Evolutionary conservation across 257 asterid genomes (phyloP), one percentile per base, ranked within the genome.

Genomic region (Fraxinus pennsylvanica): DNA sequence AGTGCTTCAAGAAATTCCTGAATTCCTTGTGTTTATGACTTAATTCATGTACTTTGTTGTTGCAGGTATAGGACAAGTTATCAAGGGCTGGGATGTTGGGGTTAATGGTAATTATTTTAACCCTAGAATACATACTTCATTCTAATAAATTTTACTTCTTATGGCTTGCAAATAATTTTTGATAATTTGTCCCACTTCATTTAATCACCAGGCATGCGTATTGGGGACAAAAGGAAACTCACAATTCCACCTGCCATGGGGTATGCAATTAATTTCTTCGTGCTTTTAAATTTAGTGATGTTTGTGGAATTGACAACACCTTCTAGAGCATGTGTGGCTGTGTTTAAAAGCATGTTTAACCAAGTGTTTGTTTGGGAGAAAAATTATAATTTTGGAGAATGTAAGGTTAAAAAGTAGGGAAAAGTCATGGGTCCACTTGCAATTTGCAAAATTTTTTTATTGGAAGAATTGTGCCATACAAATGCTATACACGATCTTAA

Each of bases 221-320:
- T 89, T 17, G 99, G 99, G 63, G 98, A 96, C 88, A 96, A 91
- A 86, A 86, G 98, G 82, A 90, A 97, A 78, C 88, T 96, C 47
- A 93, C 96, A 30, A 91, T 96, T 84, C 98, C 99, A 78, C 99
- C 99, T 32, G 90, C 90, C 54, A 96, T 96, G 99, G 99, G 98
- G 99, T 93, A 93, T 74, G 89, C 13, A 35, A 65, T 76, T 76
- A 77, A 19, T 72, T 35, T 74, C 21, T 29, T 5, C 10, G 13
- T 32, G 43, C n/a, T 43, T 13, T 25, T 39, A 30, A 35, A 5
- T 75, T 8, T 9, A 25, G 36, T 32, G 17, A 63, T 63, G 21
- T 63, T 10, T 12, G 36, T 25, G 66, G 35, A 63, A 27, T 4
- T 63, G 21, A 27, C 19, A 63, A 10, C 35, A 63, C 36, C 4